Evolutionary conservation across 1,284 basidiomycete species (phyloP), one percentile per base, ranked within the genome.

Genomic region (Naganishia cerealis): DNA sequence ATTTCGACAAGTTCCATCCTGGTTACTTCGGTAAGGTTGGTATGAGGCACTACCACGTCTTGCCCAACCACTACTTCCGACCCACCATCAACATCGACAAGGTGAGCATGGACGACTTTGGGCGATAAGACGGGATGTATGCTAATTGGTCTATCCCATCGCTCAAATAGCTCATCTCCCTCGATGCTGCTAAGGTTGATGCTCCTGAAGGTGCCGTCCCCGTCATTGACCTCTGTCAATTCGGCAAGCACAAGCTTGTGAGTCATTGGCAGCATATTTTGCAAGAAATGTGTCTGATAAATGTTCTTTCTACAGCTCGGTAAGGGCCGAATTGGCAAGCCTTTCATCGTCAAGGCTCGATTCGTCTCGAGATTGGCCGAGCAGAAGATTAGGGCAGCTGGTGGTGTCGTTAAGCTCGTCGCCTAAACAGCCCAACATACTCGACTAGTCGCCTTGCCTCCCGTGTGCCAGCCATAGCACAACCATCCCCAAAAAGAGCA

Each of bases 21-120:
- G 82, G 93, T 91, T 96, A 96, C 91, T 97, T 95, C 82, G 93
- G 93, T 86, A 97, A 97, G 85, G 92, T 94, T 80, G 92, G 92
- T 92, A 98, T 98, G 94, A 88, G 95, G 79, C 89, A 90, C 84
- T 99, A 90, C 92, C 95, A 99, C 83, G 83, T 93, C 73, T 94
- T 92, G 71, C 88, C 89, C 83, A 97, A 97, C 84, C 83, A 86
- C 76, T 86, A 88, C 83, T 94, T 90, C 92, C 87, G 89, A 74
- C 94, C 94, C 40, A 90, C 89, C 78, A 91, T 99, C 88, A 99
- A 99, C 86, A 87, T 96, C 81, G 94, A 96, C 87, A 94, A 92
- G 84, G 82, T 81, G 69, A 70, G 81, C 74, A 33, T 33, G 6
- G 33, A 3, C 10, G 53, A 55, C 5, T 3, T 4, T 9, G 13